Conservation (phyloP, 2,329 filamentous ascomycete genomes). For the Trichoderma sp. region DNA sequence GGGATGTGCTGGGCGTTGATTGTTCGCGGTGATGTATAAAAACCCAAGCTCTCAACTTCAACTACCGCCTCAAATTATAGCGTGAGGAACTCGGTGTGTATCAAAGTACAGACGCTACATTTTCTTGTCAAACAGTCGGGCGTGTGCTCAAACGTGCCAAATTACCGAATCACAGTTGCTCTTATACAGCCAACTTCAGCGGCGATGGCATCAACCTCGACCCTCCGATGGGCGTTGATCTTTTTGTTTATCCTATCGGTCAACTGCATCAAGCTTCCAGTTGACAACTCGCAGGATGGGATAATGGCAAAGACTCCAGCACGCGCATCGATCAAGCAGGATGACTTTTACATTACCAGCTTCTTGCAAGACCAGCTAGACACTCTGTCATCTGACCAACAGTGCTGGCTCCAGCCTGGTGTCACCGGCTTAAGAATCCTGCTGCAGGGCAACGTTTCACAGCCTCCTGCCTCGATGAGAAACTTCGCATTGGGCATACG, state of each 20-base stretch:
- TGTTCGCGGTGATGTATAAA: not conserved
- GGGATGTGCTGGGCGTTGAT: not conserved
- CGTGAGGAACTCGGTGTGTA: not conserved
- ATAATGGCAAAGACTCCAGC: not conserved
- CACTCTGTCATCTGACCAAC: not conserved
- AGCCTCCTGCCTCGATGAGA: not conserved
- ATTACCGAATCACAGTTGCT: not conserved
- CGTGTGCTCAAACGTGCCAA: not conserved
- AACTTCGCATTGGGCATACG: not conserved
- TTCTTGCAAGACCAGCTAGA: not conserved
- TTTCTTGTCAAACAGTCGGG: not conserved
- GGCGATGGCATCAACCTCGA: not conserved
- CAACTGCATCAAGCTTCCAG: not conserved
- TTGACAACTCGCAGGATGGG: not conserved
- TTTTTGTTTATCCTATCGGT: not conserved
- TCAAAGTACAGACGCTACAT: not conserved
- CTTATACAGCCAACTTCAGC: not conserved
- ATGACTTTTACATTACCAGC: not conserved
- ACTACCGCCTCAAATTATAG: not conserved
- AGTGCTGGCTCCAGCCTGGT: not conserved
- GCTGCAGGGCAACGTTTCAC: not conserved
- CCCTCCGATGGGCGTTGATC: not conserved
- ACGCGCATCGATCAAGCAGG: not conserved
- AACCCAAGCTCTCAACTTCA: not conserved
- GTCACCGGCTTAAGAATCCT: not conserved